phyloP scores from a whole-genome alignment of 306 rosid genomes.

The Senna siamea region DNA sequence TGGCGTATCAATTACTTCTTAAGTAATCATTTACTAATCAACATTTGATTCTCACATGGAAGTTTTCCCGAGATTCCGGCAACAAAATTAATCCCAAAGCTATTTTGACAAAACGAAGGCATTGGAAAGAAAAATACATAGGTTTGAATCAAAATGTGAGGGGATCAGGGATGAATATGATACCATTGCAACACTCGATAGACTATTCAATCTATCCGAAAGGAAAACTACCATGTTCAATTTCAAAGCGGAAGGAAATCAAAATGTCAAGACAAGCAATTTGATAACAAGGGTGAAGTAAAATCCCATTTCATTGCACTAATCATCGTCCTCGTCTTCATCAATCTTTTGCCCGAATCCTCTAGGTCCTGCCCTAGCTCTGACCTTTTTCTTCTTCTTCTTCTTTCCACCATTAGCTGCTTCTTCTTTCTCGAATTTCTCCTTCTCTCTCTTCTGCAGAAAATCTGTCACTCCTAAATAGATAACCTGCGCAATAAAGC shows the following conservation, averaged over 20 bases:
- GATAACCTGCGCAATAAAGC: constrained; percentile 57
- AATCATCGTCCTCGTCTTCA: constrained; percentile 41
- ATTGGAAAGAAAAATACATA: no score
- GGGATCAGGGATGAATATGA: not conserved
- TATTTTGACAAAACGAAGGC: no score
- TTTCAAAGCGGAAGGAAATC: not conserved
- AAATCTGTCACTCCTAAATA: constrained; percentile 81
- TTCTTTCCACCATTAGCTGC: constrained; percentile 46
- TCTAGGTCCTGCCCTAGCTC: constrained; percentile 70
- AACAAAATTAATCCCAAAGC: no score
- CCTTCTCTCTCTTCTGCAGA: constrained; percentile 86
- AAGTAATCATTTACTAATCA: no score
- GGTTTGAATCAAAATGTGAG: not conserved
- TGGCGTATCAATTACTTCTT: no score
- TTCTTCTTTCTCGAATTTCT: constrained; percentile 84
- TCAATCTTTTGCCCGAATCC: constrained; percentile 82
- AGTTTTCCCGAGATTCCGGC: no score
- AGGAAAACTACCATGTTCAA: not conserved
- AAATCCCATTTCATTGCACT: no score
- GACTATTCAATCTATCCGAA: not conserved
- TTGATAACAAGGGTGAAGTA: no score
- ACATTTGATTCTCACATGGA: no score
- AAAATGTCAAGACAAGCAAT: not conserved
- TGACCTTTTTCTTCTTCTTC: constrained; percentile 59
- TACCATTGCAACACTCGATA: not conserved